A percentile compares a stretch with the other conserved stretches of the same genome.
Evolutionary conservation across 345 rosid genomes (phyloP).

Genomic region (Arabidopsis suecica): DNA sequence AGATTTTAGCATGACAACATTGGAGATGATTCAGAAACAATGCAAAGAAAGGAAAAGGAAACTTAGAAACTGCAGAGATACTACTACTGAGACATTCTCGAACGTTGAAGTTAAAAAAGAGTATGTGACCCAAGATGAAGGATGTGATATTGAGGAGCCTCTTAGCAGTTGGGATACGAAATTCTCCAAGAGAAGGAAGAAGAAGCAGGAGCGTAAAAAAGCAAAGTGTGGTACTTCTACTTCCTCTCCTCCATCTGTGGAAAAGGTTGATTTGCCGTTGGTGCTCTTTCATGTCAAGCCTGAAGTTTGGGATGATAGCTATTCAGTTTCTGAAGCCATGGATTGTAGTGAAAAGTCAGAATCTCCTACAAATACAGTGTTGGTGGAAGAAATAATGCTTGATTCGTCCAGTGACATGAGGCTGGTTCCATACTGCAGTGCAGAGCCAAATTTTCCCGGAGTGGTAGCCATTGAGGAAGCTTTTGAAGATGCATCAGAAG

Average conservation of each 20-base stretch:
- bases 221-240: constrained; percentile 19
- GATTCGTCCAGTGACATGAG: constrained; percentile 24
- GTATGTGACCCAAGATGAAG: constrained; percentile 45
- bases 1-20: constrained; percentile 57
- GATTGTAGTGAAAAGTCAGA: constrained; percentile 28
- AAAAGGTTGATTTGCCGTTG: constrained; percentile 20
- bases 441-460: constrained; percentile 30
- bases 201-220: constrained; percentile 45
- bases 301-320: constrained; percentile 50
- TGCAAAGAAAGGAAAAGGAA: constrained; percentile 70
- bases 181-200: constrained; percentile 50
- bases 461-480: constrained; percentile 19
- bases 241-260: constrained; percentile 15
- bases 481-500: constrained; percentile 24
- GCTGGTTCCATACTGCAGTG: background rate
- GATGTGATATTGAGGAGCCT: constrained; percentile 56
- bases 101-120: constrained; percentile 42
- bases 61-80: constrained; percentile 12
- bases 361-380: constrained; percentile 29
- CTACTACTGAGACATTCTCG: constrained; percentile 17
- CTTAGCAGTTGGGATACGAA: constrained; percentile 58
- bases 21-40: constrained; percentile 56
- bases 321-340: constrained; percentile 45
- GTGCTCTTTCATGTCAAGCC: constrained; percentile 45
- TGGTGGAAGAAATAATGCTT: constrained; percentile 27